These are phyloP conservation scores for Prunus salicina DNA, from an alignment of 306 rosid species.

Conservation along the genomic window DNA sequence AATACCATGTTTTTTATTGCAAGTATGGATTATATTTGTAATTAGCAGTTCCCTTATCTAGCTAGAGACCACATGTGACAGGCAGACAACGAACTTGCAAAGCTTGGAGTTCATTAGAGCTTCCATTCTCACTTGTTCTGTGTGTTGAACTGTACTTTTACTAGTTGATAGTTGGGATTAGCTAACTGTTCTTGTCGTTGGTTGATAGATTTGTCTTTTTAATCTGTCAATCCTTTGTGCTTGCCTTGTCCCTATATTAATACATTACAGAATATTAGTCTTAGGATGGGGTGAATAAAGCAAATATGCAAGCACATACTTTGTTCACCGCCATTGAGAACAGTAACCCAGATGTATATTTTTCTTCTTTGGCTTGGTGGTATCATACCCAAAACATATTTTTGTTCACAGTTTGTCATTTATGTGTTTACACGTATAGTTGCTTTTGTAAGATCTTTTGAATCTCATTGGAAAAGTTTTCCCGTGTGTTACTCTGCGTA, in stretches of 20 bases:
- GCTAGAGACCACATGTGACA: neutral
- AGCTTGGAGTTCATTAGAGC: neutral
- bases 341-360: neutral
- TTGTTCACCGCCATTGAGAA: neutral
- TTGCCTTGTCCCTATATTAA: no score
- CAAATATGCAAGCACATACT: neutral
- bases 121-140: neutral
- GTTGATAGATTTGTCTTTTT: no score
- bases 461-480: neutral
- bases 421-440: neutral
- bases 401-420: neutral
- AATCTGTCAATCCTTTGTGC: no score
- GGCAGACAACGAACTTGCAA: neutral
- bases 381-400: neutral
- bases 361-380: neutral
- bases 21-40: neutral
- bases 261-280: no score
- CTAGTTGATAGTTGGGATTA: neutral
- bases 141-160: neutral
- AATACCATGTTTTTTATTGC: neutral
- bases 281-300: no score
- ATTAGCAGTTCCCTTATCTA: neutral
- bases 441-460: neutral
- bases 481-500: neutral
- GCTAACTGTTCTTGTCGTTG: neutral